These are phyloP conservation scores for Polyporus arcularius DNA, from an alignment of 768 basidiomycete species.

Conservation along the genomic window DNA sequence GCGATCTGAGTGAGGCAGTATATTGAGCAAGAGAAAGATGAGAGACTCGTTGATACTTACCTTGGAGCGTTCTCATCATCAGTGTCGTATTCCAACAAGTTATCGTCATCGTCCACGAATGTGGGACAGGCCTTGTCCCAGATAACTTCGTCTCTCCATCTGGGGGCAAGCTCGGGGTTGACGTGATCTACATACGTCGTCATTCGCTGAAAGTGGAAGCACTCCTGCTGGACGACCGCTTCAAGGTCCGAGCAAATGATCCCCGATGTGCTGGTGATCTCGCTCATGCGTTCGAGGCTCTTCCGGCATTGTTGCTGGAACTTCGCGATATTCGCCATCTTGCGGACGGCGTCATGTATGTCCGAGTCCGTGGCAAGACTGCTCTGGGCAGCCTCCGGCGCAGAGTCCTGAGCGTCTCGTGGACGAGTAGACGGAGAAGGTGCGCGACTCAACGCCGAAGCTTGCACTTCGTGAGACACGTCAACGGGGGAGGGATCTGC, in stretches of 20 bases:
- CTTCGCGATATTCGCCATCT: slow-evolving; percentile 6
- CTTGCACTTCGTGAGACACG: no score
- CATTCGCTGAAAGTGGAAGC: slow-evolving; percentile 8
- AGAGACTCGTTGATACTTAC: not conserved
- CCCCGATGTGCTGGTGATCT: no score
- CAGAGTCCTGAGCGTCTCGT: not conserved
- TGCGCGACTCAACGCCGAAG: not conserved
- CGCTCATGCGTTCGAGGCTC: not conserved
- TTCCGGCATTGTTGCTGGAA: not conserved
- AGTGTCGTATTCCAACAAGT: slow-evolving; percentile 6
- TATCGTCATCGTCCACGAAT: not conserved
- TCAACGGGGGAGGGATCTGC: no score
- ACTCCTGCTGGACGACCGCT: slow-evolving; percentile 11
- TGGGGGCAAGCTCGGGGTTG: not conserved
- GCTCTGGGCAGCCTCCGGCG: not conserved
- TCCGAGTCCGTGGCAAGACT: not conserved
- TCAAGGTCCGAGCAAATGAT: not conserved
- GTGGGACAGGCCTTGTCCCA: slow-evolving; percentile 9
- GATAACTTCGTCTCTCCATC: slow-evolving; percentile 8
- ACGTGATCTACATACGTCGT: slow-evolving; percentile 4
- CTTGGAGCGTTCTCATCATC: slow-evolving; percentile 7
- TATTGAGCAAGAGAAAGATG: not conserved
- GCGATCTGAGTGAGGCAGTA: not conserved
- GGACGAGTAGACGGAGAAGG: not conserved
- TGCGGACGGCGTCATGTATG: slow-evolving; percentile 1